A percentile compares a stretch with the other conserved stretches of the same genome.
These are phyloP conservation scores for Trichoderma citrinoviride DNA, from an alignment of 2,329 filamentous ascomycete species.

Conservation along the genomic window DNA sequence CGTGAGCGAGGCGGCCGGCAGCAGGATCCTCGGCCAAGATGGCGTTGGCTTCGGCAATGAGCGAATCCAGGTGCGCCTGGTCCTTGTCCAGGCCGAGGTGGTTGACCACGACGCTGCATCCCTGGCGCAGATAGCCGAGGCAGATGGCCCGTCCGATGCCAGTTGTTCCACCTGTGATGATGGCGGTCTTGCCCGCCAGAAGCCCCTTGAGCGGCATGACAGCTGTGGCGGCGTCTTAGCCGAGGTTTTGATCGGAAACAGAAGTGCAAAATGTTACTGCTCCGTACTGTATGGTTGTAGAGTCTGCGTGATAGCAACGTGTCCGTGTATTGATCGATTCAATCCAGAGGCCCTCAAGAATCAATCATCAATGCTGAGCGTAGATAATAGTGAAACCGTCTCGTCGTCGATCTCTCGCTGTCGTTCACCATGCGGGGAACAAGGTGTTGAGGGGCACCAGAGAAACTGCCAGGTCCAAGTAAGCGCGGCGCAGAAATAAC, in stretches of 20 bases:
- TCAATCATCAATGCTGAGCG: not conserved
- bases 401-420: not conserved
- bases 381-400: not conserved
- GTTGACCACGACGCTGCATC: constrained; percentile 76
- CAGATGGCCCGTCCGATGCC: constrained; percentile 85
- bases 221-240: not conserved
- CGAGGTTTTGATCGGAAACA: not conserved
- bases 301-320: not conserved
- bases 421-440: not conserved
- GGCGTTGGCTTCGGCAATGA: constrained; percentile 50
- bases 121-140: constrained; percentile 73
- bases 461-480: not conserved
- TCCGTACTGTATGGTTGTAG: not conserved
- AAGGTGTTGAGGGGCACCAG: not conserved
- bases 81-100: constrained; percentile 63
- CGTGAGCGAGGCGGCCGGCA: constrained; percentile 59
- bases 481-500: not conserved
- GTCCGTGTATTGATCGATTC: not conserved
- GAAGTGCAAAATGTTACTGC: not conserved
- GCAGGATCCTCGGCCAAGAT: constrained; percentile 46
- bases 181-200: constrained; percentile 72
- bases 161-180: constrained; percentile 83
- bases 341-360: not conserved
- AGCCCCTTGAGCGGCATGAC: constrained; percentile 51
- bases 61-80: constrained; percentile 49